Percentiles rank a stretch among this genome's conserved stretches.
Conservation (phyloP, 2,329 filamentous ascomycete genomes). For the Cladosporium sp. region DNA sequence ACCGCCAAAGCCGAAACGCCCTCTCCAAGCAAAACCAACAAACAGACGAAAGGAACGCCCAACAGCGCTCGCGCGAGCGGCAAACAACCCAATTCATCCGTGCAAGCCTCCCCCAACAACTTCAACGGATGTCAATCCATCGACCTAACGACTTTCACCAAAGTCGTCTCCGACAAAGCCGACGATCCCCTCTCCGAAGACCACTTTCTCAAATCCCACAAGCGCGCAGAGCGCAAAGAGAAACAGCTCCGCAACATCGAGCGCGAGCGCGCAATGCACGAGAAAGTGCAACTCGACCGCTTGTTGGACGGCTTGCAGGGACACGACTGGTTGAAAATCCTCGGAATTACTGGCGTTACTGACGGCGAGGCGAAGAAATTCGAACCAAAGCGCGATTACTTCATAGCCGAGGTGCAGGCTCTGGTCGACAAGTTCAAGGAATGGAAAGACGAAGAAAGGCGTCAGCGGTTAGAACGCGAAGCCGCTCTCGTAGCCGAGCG, state of each 20-base stretch:
- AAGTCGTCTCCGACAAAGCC: conserved; percentile 30
- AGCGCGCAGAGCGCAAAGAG: conserved; percentile 59
- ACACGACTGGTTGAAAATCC: conserved; percentile 85
- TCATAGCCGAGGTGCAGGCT: conserved; percentile 74
- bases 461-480: conserved; percentile 70
- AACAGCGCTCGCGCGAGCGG: conserved; percentile 3
- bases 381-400: conserved; percentile 78
- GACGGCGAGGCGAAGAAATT: conserved; percentile 82
- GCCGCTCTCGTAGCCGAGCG: conserved; percentile 47
- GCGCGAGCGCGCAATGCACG: conserved; percentile 60
- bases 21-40: conserved; percentile 3
- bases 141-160: conserved; percentile 12
- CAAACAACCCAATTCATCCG: background rate
- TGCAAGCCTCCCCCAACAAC: background rate
- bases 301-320: conserved; percentile 78
- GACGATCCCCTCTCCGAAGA: conserved; percentile 54
- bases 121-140: conserved; percentile 10
- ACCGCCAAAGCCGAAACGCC: background rate
- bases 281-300: conserved; percentile 61
- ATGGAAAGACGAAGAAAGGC: conserved; percentile 88
- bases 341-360: conserved; percentile 82
- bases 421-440: conserved; percentile 81
- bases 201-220: conserved; percentile 54
- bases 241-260: conserved; percentile 66
- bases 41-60: conserved; percentile 9